These are phyloP conservation scores for Rhodotorula sp. DNA, from an alignment of 1,284 basidiomycete genomes.

Conservation along the genomic window DNA sequence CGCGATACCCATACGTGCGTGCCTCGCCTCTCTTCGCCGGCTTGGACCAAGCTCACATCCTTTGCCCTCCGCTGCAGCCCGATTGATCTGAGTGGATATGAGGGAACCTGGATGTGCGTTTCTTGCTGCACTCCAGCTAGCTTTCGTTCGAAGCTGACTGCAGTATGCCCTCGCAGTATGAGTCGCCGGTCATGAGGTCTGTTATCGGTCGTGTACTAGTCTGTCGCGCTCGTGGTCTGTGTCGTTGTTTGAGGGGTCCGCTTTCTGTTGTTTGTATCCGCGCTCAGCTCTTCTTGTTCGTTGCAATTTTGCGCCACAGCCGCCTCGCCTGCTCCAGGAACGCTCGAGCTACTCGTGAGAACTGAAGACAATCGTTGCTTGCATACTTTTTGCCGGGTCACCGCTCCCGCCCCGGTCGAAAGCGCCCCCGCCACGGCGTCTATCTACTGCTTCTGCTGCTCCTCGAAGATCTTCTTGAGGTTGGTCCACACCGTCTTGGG, in stretches of 20 bases:
- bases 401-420: not conserved
- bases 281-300: not conserved
- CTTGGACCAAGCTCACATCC: not conserved
- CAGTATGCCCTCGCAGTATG: not conserved
- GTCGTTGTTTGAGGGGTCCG: not conserved
- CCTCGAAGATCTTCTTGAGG: constrained; percentile 57
- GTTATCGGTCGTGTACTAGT: not conserved
- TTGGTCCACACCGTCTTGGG: constrained; percentile 89
- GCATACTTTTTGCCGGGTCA: not conserved
- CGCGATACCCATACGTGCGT: constrained; percentile 39
- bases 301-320: not conserved
- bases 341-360: not conserved
- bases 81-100: constrained; percentile 33
- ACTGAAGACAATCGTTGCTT: not conserved
- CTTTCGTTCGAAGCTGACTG: not conserved
- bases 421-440: not conserved
- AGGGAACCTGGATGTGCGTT: constrained; percentile 29
- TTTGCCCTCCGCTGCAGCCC: not conserved
- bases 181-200: constrained; percentile 1
- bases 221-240: too few relatives aligned
- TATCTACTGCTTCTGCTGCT: constrained; percentile 28
- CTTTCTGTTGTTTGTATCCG: too few relatives aligned
- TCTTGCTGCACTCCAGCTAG: not conserved
- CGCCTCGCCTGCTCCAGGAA: too few relatives aligned
- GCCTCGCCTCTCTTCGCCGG: not conserved